Evolutionary conservation across 257 asterid genomes (phyloP), one percentile per base, ranked within the genome.

Genomic region (Solanum pinnatisectum): DNA sequence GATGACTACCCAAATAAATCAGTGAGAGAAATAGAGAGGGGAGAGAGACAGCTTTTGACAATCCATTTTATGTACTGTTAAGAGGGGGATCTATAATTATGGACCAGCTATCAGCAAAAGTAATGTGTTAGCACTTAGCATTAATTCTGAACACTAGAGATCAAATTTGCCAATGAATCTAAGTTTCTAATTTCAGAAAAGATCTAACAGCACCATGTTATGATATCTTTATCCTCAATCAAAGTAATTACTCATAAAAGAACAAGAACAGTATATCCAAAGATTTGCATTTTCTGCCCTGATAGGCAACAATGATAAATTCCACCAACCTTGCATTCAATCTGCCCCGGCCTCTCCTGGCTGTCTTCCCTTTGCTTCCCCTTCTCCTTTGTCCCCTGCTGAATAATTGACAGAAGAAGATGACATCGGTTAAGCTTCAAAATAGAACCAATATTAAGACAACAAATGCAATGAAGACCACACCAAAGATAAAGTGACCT

Each of bases 251-350:
- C 13, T 27, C 27, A 79, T 79, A 79, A 44, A 15, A 79, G 65
- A 79, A 49, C 40, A 79, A 79, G 40, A 30, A 49, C 86, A 82
- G 42, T 20, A 18, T 49, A 82, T 46, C 42, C 30, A 81, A 81
- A 30, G 86, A 82, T 49, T 82, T 82, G 70, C 40, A 9, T 82
- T 81, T 82, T 46, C 40, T 49, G 30, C 42, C 67, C 44, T 52
- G 32, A 49, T 20, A 30, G 44, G 30, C 6, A 49, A 32, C 70
- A 82, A 49, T 46, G 44, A 49, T 32, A 82, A 82, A 32, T 49
- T 82, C 70, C 86, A 82, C 40, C 33, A 87, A 92, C 94, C 93
- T 92, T 92, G 94, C 94, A 92, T 89, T 89, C 93, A 79, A 85
- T 81, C 88, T 85, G 93, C 68, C 88, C 87, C 63, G 79, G 81